Evolutionary conservation across 768 basidiomycete genomes (phyloP), one percentile per base, ranked within the genome.

Genomic region (Lyophyllum decastes): DNA sequence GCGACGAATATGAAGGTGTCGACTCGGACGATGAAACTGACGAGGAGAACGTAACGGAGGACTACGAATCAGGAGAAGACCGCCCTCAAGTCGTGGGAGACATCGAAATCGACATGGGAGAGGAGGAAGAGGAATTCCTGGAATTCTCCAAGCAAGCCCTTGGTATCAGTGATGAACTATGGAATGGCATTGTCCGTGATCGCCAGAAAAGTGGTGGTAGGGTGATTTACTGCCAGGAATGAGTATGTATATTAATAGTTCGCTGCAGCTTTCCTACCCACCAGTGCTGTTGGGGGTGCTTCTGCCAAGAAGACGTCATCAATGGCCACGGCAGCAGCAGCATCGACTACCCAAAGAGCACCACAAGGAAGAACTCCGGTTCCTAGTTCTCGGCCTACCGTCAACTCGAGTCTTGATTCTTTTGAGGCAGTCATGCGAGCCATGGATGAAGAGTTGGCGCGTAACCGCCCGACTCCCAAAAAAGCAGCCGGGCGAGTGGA

Each of bases 371-470:
- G 54, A n/a, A 21, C 55, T 33, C 48, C 76, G 17, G 62, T 59
- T n/a, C 61, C 74, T 30, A 76, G 73, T 2, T 71, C 76, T 16
- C 74, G 73, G 19, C 77, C 77, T 12, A 77, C 74, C 52, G 69
- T 73, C 7, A 90, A 94, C 69, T 83, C 87, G 3, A 84, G 87
- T 47, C 79, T 98, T 21, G 84, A 95, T 69, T 95, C 94, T 0
- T 98, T 99, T 61, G 97, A 99, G 68, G 84, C 90, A 1, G 92
- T 98, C 30, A 98, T 98, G 97, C 83, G 85, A 67, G 94, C 94
- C 2, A 92, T 98, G 88, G 97, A 99, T 64, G 82, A 77, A 17
- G 92, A 97, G 64, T 78, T 99, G 27, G 78, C 77, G 19, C 82
- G 78, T 16, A 70, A 74, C 45, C 78, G 75, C 26, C 66, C 75